Evolutionary conservation across 192 early-diverging fungal species (phyloP), one percentile per base, ranked within the genome.

Genomic region (Umbelopsis isabellina): DNA sequence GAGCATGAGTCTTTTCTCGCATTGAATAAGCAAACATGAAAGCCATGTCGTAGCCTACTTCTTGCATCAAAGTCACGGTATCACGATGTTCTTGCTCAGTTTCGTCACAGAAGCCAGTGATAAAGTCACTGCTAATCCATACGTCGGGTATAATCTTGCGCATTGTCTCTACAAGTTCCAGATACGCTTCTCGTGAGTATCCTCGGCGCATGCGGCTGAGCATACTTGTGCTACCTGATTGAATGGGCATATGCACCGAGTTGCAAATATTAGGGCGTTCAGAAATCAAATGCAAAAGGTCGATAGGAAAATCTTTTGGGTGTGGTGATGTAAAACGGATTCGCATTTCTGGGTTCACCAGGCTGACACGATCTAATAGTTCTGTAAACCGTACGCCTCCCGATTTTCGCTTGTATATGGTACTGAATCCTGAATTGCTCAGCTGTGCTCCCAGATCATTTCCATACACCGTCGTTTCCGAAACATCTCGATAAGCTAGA

Each of bases 1-100:
- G 90, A 4, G 91, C 91, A 58, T 91, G 90, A 5, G 91, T 92
- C 44, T 84, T 84, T 73, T 91, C 90, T 48, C 91, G 85, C 82
- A 90, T 90, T 68, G 89, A 88, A 74, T 92, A 92, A 8, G 88
- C 89, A 81, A 92, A 92, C 91, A 92, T 92, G 58, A 88, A 92
- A 0, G 91, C 91, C 67, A 82, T 86, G 71, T 92, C 91, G 27
- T 88, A 92, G 41, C 84, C 84, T 1, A 92, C 90, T 7, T 78
- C 66, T 33, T 85, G 71, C 90, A 92, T 91, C 74, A 88, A 21
- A 11, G 80, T 80, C 65, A 91, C 85, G 0, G 91, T 92, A 66
- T 91, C 90, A 21, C 72, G 72, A 74, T 91, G 90, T 65, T 92
- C 91, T 10, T 75, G 75, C 51, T 92, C 90, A 8, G 90, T 92